phyloP scores from a whole-genome alignment of 345 rosid species.

The Ricinus communis region DNA sequence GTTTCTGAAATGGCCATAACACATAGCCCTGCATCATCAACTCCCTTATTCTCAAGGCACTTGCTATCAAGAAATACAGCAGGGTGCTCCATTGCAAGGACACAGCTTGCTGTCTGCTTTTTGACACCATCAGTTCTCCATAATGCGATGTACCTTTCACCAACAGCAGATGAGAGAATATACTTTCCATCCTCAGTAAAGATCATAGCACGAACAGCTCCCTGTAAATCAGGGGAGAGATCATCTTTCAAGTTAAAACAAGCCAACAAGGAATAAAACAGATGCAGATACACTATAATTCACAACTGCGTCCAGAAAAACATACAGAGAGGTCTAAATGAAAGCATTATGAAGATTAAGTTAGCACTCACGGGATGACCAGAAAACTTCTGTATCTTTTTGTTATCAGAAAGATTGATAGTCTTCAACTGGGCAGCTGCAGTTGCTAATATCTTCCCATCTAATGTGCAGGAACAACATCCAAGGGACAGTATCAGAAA shows the following conservation, averaged over 20 bases:
- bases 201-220: slow-evolving; percentile 69
- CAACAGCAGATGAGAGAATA: slow-evolving; percentile 71
- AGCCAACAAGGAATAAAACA: neutral
- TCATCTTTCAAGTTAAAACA: slow-evolving; percentile 14
- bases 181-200: slow-evolving; percentile 80
- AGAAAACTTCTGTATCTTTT: slow-evolving; percentile 80
- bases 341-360: neutral
- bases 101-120: slow-evolving; percentile 84
- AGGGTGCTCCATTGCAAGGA: slow-evolving; percentile 94
- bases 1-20: slow-evolving; percentile 79
- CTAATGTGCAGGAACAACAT: slow-evolving; percentile 15
- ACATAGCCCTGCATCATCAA: slow-evolving; percentile 45
- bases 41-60: slow-evolving; percentile 42
- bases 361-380: slow-evolving; percentile 63
- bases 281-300: slow-evolving; percentile 5
- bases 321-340: neutral
- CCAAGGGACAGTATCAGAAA: slow-evolving; percentile 19
- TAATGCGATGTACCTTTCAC: slow-evolving; percentile 75
- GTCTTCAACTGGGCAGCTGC: slow-evolving; percentile 79
- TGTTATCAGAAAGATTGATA: slow-evolving; percentile 63
- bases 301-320: neutral
- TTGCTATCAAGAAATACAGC: slow-evolving; percentile 72
- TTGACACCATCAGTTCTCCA: slow-evolving; percentile 76
- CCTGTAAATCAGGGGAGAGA: slow-evolving; percentile 41
- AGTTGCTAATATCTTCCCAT: slow-evolving; percentile 73